Base-by-base conservation (phyloP, 2,329 filamentous ascomycete genomes). In the Colletotrichum echinochloae region DNA sequence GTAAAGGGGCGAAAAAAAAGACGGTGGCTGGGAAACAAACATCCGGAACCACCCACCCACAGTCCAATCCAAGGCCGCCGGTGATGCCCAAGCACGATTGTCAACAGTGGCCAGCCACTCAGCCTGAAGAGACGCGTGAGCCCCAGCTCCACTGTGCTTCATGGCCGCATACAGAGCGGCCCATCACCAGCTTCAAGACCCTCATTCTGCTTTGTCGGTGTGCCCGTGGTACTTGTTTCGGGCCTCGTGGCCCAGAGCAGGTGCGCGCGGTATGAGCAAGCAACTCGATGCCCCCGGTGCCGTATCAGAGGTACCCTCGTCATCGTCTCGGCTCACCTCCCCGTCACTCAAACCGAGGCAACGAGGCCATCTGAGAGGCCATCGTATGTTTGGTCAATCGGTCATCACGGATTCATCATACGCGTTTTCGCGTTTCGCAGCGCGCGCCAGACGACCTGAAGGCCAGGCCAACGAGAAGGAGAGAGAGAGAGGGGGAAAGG, bases 91-190 rank as follows among this genome's bases (percentile, higher is more conserved):
- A 70, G 60, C 60, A 65, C 56, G 51, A 72, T 44, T 55, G 60
- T 71, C 66, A 66, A 61, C 66, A 65, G 35, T 51, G 39, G 35
- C 69, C 65, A 63, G 61, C 72, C 69, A 72, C 72, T 73, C 66
- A 70, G 56, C 68, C 65, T 60, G 51, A 37, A 60, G 64, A 67
- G 64, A 70, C 64, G 64, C 64, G 67, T 59, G 57, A 70, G 65
- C 61, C 65, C 57, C 69, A 55, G 67, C 74, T 74, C 75, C 74
- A 76, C 74, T 73, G 75, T 75, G 74, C 75, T 75, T 72, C 66
- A 70, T 72, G 74, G 74, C 73, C 74, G 74, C 74, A 75, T 74
- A 74, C 62, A 60, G 65, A 72, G 69, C 74, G 74, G 73, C 74
- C 74, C 62, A 60, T 70, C 65, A 49, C 70, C 64, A 59, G 59